These are phyloP conservation scores for Paecilomyces sp. DNA, from an alignment of 2,329 filamentous ascomycete species.

Conservation along the genomic window DNA sequence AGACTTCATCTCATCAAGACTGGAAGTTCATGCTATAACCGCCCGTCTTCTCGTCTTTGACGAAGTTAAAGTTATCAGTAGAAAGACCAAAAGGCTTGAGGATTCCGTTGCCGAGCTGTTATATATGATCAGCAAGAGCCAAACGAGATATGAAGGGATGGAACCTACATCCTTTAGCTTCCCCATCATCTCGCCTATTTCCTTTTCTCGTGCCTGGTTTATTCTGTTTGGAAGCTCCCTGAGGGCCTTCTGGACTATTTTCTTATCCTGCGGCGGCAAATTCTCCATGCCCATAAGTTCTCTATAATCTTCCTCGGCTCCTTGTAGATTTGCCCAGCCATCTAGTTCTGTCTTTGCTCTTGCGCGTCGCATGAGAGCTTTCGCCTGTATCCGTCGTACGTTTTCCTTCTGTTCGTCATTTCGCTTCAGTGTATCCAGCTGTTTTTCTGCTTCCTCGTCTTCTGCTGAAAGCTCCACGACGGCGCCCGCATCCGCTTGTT, in stretches of 20 bases:
- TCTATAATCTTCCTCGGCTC: slow-evolving; percentile 75
- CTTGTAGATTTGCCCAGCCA: slow-evolving; percentile 73
- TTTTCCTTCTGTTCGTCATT: slow-evolving; percentile 50
- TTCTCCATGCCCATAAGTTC: slow-evolving; percentile 52
- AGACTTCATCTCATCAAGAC: slow-evolving; percentile 6
- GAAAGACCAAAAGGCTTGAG: slow-evolving; percentile 89
- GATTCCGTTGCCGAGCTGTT: slow-evolving; percentile 75
- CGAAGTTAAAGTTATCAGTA: slow-evolving; percentile 91
- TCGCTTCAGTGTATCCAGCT: slow-evolving; percentile 36
- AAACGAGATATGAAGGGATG: not conserved
- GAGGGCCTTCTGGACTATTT: slow-evolving; percentile 61
- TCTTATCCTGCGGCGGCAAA: slow-evolving; percentile 59
- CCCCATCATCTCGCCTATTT: slow-evolving; percentile 96
- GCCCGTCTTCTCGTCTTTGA: slow-evolving; percentile 80
- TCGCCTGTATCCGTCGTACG: slow-evolving; percentile 69
- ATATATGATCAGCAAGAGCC: slow-evolving; percentile 6
- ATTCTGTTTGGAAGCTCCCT: slow-evolving; percentile 58
- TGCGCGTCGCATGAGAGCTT: slow-evolving; percentile 73
- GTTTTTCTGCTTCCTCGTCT: slow-evolving; percentile 32
- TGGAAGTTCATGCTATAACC: slow-evolving; percentile 91
- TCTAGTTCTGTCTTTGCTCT: slow-evolving; percentile 63
- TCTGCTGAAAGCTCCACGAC: slow-evolving; percentile 46
- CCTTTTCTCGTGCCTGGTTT: slow-evolving; percentile 72
- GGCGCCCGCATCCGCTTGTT: slow-evolving; percentile 19
- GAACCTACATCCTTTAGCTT: slow-evolving; percentile 71